Percentiles rank a stretch among this genome's conserved stretches.
phyloP scores from a whole-genome alignment of 164 flowering plant genomes.

The grape (Vitis vinifera) region ASM3070453v1 NC_081823.1:6283001-6283500 shows the following conservation, averaged over 20 bases:
- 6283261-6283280: neutral
- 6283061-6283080: too few species aligned
- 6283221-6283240: too few species aligned
- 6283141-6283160: neutral
- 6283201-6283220: neutral
- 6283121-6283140: neutral
- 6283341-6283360: slow-evolving; percentile 99
- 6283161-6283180: neutral
- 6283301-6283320: slow-evolving; percentile 88
- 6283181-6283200: neutral
- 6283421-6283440: slow-evolving; percentile 84
- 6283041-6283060: too few species aligned
- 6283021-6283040: too few species aligned
- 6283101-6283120: too few species aligned
- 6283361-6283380: slow-evolving; percentile 90
- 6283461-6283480: neutral
- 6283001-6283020: too few species aligned
- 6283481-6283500: too few species aligned
- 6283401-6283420: slow-evolving; percentile 85
- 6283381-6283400: slow-evolving; percentile 80
- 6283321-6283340: slow-evolving; percentile 94
- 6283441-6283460: slow-evolving; percentile 32
- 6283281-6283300: slow-evolving; percentile 35
- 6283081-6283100: too few species aligned
- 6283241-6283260: neutral